Evolutionary conservation across 2,329 filamentous ascomycete genomes (phyloP).

Genomic region (Aspergillus tamarii): DNA sequence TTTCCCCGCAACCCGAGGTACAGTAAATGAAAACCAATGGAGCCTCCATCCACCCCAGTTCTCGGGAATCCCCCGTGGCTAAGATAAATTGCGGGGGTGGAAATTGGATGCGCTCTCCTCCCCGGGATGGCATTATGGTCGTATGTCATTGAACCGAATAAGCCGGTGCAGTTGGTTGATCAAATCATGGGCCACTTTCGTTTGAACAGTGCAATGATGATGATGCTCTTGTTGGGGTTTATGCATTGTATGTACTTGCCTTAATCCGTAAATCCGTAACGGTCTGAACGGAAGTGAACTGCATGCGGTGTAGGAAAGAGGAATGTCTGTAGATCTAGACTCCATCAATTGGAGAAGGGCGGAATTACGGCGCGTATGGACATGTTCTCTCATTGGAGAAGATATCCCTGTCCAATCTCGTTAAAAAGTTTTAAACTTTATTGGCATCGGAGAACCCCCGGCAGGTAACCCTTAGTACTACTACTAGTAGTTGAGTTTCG

Average conservation of each 20-base stretch:
- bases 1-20: background rate
- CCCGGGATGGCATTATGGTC: background rate
- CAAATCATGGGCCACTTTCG: background rate
- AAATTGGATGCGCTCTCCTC: background rate
- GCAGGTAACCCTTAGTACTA: background rate
- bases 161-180: background rate
- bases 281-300: background rate
- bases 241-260: background rate
- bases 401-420: background rate
- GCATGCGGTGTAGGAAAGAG: too few species aligned
- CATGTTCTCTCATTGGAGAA: background rate
- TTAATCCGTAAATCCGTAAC: conserved; percentile 1
- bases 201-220: background rate
- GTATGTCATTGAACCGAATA: background rate
- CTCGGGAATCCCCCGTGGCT: background rate
- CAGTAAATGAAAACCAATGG: background rate
- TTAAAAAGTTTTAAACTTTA: background rate
- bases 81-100: background rate
- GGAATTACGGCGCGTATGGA: background rate
- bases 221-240: too few species aligned
- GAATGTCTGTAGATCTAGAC: background rate
- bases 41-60: background rate
- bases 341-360: background rate
- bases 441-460: background rate
- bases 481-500: too few species aligned